These are phyloP conservation scores for Vigna unguiculata DNA, from an alignment of 306 rosid genomes.

Conservation along the genomic window DNA sequence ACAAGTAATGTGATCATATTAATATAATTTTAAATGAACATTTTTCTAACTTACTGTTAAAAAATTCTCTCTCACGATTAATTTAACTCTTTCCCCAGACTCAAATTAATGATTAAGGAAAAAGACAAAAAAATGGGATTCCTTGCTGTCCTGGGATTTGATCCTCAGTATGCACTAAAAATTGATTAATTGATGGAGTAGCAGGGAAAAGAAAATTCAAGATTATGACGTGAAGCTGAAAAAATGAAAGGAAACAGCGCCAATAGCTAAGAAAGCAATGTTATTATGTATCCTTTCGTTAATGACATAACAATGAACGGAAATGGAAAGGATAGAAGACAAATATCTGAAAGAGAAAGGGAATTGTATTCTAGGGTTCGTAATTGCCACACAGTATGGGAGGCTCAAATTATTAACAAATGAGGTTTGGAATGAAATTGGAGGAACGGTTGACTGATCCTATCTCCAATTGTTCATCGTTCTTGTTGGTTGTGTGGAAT, in stretches of 20 bases:
- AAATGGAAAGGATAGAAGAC: too few relatives aligned
- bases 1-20: neutral
- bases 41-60: neutral
- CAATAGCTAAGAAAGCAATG: neutral
- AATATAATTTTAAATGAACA: neutral
- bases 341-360: conserved; percentile 1
- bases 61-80: neutral
- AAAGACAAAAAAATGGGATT: neutral
- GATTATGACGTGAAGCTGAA: neutral
- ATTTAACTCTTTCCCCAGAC: neutral
- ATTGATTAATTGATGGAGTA: neutral
- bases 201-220: neutral
- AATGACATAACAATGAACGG: neutral
- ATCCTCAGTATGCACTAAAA: neutral
- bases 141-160: neutral
- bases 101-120: neutral
- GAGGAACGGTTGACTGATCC: neutral
- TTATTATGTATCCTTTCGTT: too few relatives aligned
- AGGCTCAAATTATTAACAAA: conserved; percentile 3
- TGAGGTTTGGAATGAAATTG: neutral
- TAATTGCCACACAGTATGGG: neutral
- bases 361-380: conserved; percentile 13
- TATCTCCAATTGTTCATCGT: neutral
- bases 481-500: neutral
- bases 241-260: neutral